Percentiles rank a stretch among this genome's conserved stretches.
Conservation (phyloP, 306 rosid species). For the Quercus mongolica region DNA sequence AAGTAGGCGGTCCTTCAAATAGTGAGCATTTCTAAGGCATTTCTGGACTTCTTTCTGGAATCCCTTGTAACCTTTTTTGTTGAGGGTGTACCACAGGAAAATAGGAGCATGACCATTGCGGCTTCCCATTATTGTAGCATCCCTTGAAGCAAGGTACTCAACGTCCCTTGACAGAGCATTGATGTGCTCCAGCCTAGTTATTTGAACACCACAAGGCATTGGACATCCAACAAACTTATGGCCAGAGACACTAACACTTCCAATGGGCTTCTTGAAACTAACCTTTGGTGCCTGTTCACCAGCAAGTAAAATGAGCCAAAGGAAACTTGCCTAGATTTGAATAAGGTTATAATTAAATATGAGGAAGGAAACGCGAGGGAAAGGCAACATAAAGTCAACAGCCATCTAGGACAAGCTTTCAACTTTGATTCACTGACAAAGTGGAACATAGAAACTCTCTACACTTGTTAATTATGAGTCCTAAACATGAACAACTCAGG, state of each 20-base stretch:
- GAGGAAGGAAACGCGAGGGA: neutral
- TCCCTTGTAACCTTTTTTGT: constrained; percentile 54
- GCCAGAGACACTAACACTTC: constrained; percentile 52
- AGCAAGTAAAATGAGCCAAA: neutral
- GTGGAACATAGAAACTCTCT: neutral
- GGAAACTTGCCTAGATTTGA: neutral
- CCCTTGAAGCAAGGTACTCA: constrained; percentile 67
- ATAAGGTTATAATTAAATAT: neutral
- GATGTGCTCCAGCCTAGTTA: constrained; percentile 53
- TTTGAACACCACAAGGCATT: constrained; percentile 51
- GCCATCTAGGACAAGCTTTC: neutral
- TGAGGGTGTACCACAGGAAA: constrained; percentile 67
- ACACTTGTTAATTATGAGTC: neutral
- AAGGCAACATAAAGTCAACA: neutral
- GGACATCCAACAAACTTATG: constrained; percentile 68
- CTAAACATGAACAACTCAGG: neutral
- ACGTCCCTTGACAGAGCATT: constrained; percentile 54
- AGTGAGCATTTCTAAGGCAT: constrained; percentile 63
- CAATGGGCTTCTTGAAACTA: constrained; percentile 48
- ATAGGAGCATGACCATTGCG: constrained; percentile 69
- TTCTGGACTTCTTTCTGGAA: constrained; percentile 62
- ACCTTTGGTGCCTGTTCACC: constrained; percentile 57
- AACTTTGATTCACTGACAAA: neutral
- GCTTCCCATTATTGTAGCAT: constrained; percentile 76
- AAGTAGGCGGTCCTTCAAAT: constrained; percentile 39